A percentile compares a stretch with the other conserved stretches of the same genome.
These are phyloP conservation scores for Circinella minor DNA, from an alignment of 371 early-diverging fungal species.

Conservation along the genomic window DNA sequence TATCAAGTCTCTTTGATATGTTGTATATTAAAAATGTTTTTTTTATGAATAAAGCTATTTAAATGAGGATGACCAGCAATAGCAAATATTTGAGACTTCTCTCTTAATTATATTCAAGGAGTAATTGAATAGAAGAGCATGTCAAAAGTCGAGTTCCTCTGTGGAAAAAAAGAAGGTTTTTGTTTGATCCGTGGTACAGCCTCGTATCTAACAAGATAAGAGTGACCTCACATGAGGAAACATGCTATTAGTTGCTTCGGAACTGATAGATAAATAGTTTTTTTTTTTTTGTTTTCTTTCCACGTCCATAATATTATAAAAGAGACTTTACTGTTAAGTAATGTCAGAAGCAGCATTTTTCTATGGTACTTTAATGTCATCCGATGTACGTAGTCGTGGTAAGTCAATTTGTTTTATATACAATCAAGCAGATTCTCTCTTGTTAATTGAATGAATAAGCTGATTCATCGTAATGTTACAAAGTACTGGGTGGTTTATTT, in stretches of 20 bases:
- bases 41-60: too few relatives aligned
- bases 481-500: slow-evolving; percentile 42
- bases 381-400: slow-evolving; percentile 39
- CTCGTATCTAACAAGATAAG: background rate
- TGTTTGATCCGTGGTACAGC: too few relatives aligned
- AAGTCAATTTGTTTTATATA: background rate
- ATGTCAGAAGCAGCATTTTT: slow-evolving; percentile 39
- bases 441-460: background rate
- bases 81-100: too few relatives aligned
- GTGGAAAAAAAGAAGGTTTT: too few relatives aligned
- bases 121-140: too few relatives aligned
- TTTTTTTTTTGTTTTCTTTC: background rate
- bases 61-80: too few relatives aligned
- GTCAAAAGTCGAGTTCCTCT: too few relatives aligned
- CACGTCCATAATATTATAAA: slow-evolving; percentile 1
- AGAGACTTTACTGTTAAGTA: too few relatives aligned
- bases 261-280: background rate
- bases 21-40: too few relatives aligned
- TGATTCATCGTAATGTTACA: background rate
- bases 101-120: too few relatives aligned
- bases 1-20: too few relatives aligned
- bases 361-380: slow-evolving; percentile 47
- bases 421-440: too few relatives aligned
- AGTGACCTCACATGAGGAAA: background rate
- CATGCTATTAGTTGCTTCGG: background rate